phyloP scores from a whole-genome alignment of 163 green algal species.

The Volvox carteri region DNA sequence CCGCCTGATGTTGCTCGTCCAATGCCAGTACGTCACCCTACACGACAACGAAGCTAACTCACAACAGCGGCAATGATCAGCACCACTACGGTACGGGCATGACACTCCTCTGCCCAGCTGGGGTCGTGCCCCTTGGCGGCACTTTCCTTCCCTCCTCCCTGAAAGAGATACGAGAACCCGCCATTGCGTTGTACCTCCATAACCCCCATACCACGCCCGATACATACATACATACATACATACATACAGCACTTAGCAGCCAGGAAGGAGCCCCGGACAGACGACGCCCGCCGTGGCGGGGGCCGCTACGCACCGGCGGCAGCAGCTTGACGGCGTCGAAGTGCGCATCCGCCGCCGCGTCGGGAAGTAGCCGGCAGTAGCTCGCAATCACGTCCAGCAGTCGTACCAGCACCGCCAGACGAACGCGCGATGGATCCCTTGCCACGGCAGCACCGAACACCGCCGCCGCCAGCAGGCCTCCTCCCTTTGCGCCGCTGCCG shows the following conservation, averaged over 20 bases:
- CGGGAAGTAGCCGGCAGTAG: slow-evolving; percentile 57
- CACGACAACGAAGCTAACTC: not conserved
- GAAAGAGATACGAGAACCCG: no score
- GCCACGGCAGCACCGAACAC: slow-evolving; percentile 8
- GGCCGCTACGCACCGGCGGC: slow-evolving; percentile 39
- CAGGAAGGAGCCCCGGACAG: no score
- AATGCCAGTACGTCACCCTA: slow-evolving; percentile 29
- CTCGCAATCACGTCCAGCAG: slow-evolving; percentile 37
- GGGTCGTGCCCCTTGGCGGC: no score
- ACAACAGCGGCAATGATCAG: no score
- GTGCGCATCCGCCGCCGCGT: slow-evolving; percentile 59
- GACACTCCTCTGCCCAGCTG: no score
- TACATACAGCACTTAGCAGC: no score
- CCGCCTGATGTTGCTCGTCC: not conserved
- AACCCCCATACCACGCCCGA: no score
- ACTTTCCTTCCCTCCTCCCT: no score
- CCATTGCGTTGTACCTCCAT: no score
- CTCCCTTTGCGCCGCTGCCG: not conserved
- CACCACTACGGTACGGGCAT: no score
- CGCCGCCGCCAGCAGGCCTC: slow-evolving; percentile 33
- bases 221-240: no score
- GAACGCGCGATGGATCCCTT: not conserved
- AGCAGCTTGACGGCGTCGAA: slow-evolving; percentile 37
- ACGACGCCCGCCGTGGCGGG: no score
- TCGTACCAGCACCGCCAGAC: slow-evolving; percentile 41